Evolutionary conservation across 257 asterid species (phyloP).

Genomic region (Gentiana straminea): DNA sequence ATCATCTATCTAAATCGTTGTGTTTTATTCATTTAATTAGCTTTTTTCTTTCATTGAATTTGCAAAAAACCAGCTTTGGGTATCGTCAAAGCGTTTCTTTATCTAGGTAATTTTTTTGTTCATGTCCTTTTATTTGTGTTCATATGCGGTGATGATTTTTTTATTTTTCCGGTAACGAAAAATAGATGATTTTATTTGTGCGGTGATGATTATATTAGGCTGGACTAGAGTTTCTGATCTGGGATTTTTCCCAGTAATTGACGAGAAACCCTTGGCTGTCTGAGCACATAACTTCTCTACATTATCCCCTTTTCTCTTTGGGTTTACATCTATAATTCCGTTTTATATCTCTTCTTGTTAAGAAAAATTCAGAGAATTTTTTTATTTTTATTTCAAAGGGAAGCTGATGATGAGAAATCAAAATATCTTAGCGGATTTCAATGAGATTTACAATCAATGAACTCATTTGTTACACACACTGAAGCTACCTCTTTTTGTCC

Average conservation of each 20-base stretch:
- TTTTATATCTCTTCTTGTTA: too few relatives aligned
- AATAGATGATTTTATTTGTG: not conserved
- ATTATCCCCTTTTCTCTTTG: not conserved
- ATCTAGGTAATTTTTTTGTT: not conserved
- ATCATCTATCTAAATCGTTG: too few relatives aligned
- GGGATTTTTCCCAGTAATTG: constrained; percentile 21
- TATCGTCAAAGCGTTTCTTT: too few relatives aligned
- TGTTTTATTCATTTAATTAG: too few relatives aligned
- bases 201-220: constrained; percentile 19
- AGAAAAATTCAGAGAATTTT: too few relatives aligned
- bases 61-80: too few relatives aligned
- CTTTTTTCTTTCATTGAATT: too few relatives aligned
- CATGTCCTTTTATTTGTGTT: not conserved
- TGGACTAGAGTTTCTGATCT: constrained; percentile 42
- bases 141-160: not conserved
- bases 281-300: constrained; percentile 32
- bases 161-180: not conserved
- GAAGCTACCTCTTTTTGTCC: constrained; percentile 29
- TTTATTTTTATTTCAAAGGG: not conserved
- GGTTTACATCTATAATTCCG: too few relatives aligned
- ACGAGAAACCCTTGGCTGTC: constrained; percentile 52
- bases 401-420: constrained; percentile 32
- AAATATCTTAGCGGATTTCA: constrained; percentile 93
- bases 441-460: constrained; percentile 68
- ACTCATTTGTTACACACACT: constrained; percentile 95